phyloP scores from a whole-genome alignment of 305 asterid genomes.

The Fraxinus baroniana region DNA sequence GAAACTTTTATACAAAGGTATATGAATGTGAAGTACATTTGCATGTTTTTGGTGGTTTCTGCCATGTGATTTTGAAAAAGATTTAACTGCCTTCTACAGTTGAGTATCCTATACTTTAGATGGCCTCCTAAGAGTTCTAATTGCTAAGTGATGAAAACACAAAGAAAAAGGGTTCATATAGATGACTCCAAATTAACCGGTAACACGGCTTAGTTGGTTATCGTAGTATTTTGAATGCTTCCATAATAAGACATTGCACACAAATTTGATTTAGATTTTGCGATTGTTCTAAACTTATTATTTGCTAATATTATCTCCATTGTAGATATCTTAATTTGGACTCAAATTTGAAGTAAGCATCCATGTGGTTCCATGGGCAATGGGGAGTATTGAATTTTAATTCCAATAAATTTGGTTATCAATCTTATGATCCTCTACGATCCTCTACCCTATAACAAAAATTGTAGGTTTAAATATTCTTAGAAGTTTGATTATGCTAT shows the following conservation, averaged over 20 bases:
- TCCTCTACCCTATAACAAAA: neutral
- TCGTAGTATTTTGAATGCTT: neutral
- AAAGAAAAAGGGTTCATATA: neutral
- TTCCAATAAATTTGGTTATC: neutral
- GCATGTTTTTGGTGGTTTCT: neutral
- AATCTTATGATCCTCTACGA: neutral
- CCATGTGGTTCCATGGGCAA: neutral
- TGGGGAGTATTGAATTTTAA: neutral
- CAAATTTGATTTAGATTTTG: neutral
- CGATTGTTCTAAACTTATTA: neutral
- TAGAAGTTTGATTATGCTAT: neutral
- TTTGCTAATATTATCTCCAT: neutral
- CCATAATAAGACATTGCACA: neutral
- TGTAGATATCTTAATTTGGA: neutral
- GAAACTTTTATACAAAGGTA: slow-evolving; percentile 89
- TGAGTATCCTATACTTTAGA: neutral
- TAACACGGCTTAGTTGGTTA: neutral
- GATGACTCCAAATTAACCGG: neutral
- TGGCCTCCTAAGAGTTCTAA: neutral
- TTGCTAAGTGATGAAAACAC: neutral
- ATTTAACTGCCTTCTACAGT: neutral
- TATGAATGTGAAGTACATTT: slow-evolving; percentile 12
- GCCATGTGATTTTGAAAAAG: neutral
- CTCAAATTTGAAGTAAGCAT: neutral
- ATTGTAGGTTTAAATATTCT: neutral